Evolutionary conservation across 2,329 filamentous ascomycete species (phyloP), one percentile per base, ranked within the genome.

Genomic region (Canariomyces notabilis): DNA sequence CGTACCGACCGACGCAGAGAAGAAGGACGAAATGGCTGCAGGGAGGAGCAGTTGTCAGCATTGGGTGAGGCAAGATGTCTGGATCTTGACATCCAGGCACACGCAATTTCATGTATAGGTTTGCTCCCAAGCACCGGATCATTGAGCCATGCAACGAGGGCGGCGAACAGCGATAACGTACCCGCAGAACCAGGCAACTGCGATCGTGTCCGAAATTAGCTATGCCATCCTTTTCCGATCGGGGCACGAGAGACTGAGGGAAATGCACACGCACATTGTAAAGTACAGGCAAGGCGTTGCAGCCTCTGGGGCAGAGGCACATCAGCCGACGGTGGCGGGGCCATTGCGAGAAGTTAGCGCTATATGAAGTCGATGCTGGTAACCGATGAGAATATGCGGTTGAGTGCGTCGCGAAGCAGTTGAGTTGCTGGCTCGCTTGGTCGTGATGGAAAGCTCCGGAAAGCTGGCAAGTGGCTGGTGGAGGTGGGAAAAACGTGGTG

Each of bases 1-100:
- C 71, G 69, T 97, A 98, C 64, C 89, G 86, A 61, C 86, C 65
- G 42, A 91, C 88, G 62, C 82, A 84, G 58, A 95, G 71, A 57
- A 98, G 84, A 52, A 97, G 80, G 32, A 84, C 85, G 51, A 96
- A 73, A 66, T 98, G 93, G 58, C 91, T 95, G 61, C 42, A 34
- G 31, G 14, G 5, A 34, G 32, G 37, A 34, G 32, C 16, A 14
- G 12, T 16, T 29, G 46, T 54, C 37, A 51, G 49, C 44, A n/a
- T 21, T 19, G 15, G n/a, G 21, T 26, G 26, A 3, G 6, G 21
- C n/a, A 15, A 29, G 26, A 29, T 8, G 26, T 31, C 14, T 23
- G 15, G 42, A 42, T 42, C 4, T 8, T 11, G 22, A 11, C 11
- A 26, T 26, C 22, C 34, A 16, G 40, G 50, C 49, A 37, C n/a